Base-by-base conservation (phyloP, 1,284 basidiomycete species). In the Leccinum solheimii region DNA sequence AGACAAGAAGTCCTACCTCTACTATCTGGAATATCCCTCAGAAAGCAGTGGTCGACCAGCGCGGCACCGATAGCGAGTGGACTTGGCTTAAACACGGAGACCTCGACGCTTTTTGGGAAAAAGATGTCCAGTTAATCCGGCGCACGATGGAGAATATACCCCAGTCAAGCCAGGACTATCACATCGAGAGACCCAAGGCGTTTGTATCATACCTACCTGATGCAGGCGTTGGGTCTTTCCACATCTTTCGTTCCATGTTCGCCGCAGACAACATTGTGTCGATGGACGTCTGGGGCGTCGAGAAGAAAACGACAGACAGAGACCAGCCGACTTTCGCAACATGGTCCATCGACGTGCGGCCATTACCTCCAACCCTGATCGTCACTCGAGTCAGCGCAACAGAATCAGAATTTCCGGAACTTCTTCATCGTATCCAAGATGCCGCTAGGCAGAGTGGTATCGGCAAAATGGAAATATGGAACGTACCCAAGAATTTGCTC, bases 381-480 rank as follows among this genome's bases (percentile, higher is more conserved):
- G 73, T 87, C 14, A 86, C 84, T 9, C 80, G 84, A 4, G 48
- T 88, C 8, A 76, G 79, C 13, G 77, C 77, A 5, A 72, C 69
- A 26, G 58, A 66, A 43, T 66, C 73, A 2, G 72, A 74, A 3
- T 81, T 87, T 55, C 71, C 71, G 5, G 63, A 56, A 0, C 67
- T 88, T 30, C 63, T 87, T 23, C 62, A 62, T 9, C 72, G 70
- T 48, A 67, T 86, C 3, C 66, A 78, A 55, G 69, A 71, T 32
- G 75, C 74, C 19, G 84, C 83, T 23, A 70, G 66, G 57, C 68
- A 76, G 59, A 66, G 78, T 58, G 75, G 76, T 8, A 72, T 84
- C 38, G 70, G 76, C 50, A 75, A 68, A 55, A 71, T 89, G 26
- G 86, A 88, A 66, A 72, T 81, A 1, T 89, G 87, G 85, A 83